Evolutionary conservation across 2,329 filamentous ascomycete species (phyloP).

Genomic region (Mariannaea elegans): DNA sequence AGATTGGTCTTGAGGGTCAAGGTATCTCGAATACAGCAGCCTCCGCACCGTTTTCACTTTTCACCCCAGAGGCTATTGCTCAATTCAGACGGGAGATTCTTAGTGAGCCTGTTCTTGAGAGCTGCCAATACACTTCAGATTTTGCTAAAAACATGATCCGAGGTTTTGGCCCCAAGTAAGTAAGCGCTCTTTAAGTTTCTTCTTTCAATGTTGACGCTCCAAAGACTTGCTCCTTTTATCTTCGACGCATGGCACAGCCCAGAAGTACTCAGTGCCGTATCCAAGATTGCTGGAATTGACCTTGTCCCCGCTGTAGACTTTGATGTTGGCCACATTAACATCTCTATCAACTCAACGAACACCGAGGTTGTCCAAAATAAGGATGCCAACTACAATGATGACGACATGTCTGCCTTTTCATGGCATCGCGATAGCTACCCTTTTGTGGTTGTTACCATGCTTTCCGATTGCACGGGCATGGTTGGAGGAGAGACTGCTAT

Average conservation of each 20-base stretch:
- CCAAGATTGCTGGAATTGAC: conserved; percentile 62
- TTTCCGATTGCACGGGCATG: conserved; percentile 70
- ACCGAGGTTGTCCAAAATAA: conserved; percentile 48
- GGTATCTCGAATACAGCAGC: conserved; percentile 71
- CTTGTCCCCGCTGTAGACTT: conserved; percentile 62
- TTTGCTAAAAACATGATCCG: conserved; percentile 65
- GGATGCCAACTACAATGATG: conserved; percentile 19
- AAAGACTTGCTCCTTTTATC: conserved; percentile 65
- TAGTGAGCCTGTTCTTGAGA: conserved; percentile 61
- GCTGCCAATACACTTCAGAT: conserved; percentile 59
- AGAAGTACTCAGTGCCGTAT: conserved; percentile 56
- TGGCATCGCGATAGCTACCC: conserved; percentile 73
- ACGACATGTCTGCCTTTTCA: conserved; percentile 63
- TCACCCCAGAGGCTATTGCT: conserved; percentile 67
- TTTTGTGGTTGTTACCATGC: conserved; percentile 73
- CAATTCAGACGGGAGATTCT: conserved; percentile 70
- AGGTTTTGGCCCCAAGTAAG: conserved; percentile 56
- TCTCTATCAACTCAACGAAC: conserved; percentile 53
- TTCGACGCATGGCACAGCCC: conserved; percentile 59
- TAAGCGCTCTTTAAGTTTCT: conserved; percentile 11
- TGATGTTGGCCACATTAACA: conserved; percentile 64
- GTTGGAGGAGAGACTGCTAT: conserved; percentile 71
- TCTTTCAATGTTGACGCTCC: background rate
- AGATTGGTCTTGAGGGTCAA: conserved; percentile 63
- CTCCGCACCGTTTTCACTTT: conserved; percentile 71